These are phyloP conservation scores for Magnaporthiopsis incrustans DNA, from an alignment of 2,329 filamentous ascomycete genomes.

Conservation along the genomic window DNA sequence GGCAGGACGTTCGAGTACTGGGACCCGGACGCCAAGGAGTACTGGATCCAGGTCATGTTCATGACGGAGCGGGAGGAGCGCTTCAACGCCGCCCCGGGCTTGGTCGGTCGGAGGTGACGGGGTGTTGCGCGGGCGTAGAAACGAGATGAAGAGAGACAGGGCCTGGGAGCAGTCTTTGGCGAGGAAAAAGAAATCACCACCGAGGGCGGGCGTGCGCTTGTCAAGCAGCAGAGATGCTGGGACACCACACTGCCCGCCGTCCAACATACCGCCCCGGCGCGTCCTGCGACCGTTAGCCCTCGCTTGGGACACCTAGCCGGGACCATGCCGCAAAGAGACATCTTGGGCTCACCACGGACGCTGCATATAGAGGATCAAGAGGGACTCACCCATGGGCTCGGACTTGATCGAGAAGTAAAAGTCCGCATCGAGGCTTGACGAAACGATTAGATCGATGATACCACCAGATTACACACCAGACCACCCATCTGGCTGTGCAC, in stretches of 20 bases:
- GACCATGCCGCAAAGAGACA: no score
- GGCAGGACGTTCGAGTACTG: slow-evolving; percentile 91
- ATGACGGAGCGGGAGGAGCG: slow-evolving; percentile 96
- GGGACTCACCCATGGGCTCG: not conserved
- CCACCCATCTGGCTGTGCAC: not conserved
- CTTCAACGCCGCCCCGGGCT: slow-evolving; percentile 58
- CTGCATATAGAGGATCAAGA: not conserved
- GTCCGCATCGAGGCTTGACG: not conserved
- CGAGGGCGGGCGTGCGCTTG: no score
- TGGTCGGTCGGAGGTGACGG: slow-evolving; percentile 39
- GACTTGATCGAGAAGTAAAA: not conserved
- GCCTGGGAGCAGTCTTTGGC: no score
- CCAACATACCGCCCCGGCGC: no score
- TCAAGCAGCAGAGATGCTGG: no score
- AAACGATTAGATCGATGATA: not conserved
- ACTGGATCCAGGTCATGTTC: slow-evolving; percentile 96
- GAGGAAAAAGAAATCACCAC: not conserved
- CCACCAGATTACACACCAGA: not conserved
- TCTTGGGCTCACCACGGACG: not conserved
- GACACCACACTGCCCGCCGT: not conserved
- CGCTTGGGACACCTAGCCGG: no score
- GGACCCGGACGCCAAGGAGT: slow-evolving; percentile 92
- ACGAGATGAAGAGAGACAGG: no score
- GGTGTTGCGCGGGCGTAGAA: not conserved
- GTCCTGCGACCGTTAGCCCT: no score